A percentile compares a stretch with the other conserved stretches of the same genome.
phyloP scores from a whole-genome alignment of 805 yeast genomes.

The Pichia kluyveri region DNA sequence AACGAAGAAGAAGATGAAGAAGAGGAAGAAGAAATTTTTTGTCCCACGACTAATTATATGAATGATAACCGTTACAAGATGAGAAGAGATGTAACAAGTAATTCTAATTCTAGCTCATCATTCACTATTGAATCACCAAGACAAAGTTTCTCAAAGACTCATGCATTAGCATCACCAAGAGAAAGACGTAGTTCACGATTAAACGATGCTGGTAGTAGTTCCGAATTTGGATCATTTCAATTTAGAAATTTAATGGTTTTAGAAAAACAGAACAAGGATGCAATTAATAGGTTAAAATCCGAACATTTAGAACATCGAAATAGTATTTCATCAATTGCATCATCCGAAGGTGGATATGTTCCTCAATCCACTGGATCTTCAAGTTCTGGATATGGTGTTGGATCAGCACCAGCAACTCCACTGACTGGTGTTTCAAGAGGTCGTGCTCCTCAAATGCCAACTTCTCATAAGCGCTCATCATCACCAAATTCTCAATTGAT shows the following conservation, averaged over 20 bases:
- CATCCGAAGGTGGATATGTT: constrained; percentile 31
- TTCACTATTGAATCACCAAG: constrained; percentile 23
- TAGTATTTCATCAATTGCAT: constrained; percentile 33
- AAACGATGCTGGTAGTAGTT: constrained; percentile 47
- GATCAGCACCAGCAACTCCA: constrained; percentile 21
- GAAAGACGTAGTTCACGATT: constrained; percentile 69
- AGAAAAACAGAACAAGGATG: constrained; percentile 91
- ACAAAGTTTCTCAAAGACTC: constrained; percentile 18
- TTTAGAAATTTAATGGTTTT: constrained; percentile 83
- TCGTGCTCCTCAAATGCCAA: constrained; percentile 10
- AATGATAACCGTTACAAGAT: not conserved
- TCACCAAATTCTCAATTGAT: constrained; percentile 21
- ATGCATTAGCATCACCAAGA: constrained; percentile 32
- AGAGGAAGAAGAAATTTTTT: not conserved
- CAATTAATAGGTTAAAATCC: constrained; percentile 72
- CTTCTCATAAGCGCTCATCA: constrained; percentile 22
- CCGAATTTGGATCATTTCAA: constrained; percentile 88
- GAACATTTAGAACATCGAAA: constrained; percentile 62
- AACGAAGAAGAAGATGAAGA: constrained; percentile 1
- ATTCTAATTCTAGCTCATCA: constrained; percentile 17
- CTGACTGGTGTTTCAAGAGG: constrained; percentile 13
- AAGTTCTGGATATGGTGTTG: constrained; percentile 8
- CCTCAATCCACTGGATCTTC: constrained; percentile 13
- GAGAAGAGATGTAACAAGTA: not conserved
- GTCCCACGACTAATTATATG: not conserved